Conservation (phyloP, 371 early-diverging fungal genomes). For the Mucor saturninus region DNA sequence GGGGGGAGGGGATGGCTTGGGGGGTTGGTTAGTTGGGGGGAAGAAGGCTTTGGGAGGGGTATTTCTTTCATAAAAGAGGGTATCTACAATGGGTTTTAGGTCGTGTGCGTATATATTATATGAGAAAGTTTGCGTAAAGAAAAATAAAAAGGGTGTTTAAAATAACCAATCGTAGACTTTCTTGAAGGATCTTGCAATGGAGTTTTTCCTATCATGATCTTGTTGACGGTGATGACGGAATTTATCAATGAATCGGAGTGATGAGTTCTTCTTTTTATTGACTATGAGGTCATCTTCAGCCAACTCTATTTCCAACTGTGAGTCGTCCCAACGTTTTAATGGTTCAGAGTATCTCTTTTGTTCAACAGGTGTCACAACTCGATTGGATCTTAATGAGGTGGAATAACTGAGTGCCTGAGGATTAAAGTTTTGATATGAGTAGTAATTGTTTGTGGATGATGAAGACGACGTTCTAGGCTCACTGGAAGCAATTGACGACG, state of each 20-base stretch:
- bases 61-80: too few species aligned
- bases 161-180: slow-evolving; percentile 18
- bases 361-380: not conserved
- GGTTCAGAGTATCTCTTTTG: slow-evolving; percentile 20
- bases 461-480: slow-evolving; percentile 21
- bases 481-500: slow-evolving; percentile 19
- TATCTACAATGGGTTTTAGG: not conserved
- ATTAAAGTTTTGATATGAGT: slow-evolving; percentile 1
- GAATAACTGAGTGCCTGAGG: not conserved
- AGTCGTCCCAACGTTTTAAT: slow-evolving; percentile 33
- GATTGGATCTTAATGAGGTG: not conserved
- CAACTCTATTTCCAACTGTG: slow-evolving; percentile 35
- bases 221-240: slow-evolving; percentile 25
- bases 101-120: not conserved
- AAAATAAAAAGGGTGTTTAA: slow-evolving; percentile 2
- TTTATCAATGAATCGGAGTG: slow-evolving; percentile 30
- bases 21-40: too few species aligned
- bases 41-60: too few species aligned
- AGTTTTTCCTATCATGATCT: slow-evolving; percentile 26
- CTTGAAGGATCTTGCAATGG: slow-evolving; percentile 23
- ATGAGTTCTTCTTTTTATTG: slow-evolving; percentile 20
- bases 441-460: slow-evolving; percentile 1
- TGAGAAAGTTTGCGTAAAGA: slow-evolving; percentile 1
- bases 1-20: not conserved
- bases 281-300: slow-evolving; percentile 39